phyloP scores from a whole-genome alignment of 2,329 filamentous ascomycete genomes.

The Penicillium sp. region DNA sequence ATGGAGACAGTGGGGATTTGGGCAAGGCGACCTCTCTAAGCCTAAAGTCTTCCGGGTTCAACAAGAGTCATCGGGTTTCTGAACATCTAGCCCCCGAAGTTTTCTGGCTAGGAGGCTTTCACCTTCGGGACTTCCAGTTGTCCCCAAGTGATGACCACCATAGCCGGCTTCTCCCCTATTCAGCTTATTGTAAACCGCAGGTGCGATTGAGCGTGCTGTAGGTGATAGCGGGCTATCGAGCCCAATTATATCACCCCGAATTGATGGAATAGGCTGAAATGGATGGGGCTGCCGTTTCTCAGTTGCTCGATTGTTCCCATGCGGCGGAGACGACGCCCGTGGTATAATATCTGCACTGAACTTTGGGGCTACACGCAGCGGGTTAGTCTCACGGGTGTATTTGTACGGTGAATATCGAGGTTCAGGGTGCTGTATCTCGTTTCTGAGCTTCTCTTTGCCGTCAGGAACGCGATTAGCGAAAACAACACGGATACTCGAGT shows the following conservation, averaged over 20 bases:
- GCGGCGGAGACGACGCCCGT: slow-evolving; percentile 47
- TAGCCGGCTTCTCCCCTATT: slow-evolving; percentile 69
- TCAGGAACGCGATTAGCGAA: slow-evolving; percentile 97
- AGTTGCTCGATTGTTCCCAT: background rate
- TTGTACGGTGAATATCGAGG: slow-evolving; percentile 87
- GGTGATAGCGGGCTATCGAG: slow-evolving; percentile 24
- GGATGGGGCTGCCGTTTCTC: slow-evolving; percentile 21
- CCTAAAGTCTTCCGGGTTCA: background rate
- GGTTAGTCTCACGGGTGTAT: slow-evolving; percentile 55
- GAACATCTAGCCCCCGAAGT: slow-evolving; percentile 65
- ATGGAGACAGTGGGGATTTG: background rate
- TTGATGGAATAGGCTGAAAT: slow-evolving; percentile 26
- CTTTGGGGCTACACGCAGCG: slow-evolving; percentile 52
- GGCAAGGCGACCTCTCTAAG: background rate
- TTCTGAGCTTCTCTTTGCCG: slow-evolving; percentile 87
- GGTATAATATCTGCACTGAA: slow-evolving; percentile 65
- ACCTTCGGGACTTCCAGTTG: slow-evolving; percentile 50
- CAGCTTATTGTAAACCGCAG: slow-evolving; percentile 67
- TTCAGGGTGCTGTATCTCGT: slow-evolving; percentile 87
- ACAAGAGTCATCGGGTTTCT: slow-evolving; percentile 29
- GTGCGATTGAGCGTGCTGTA: slow-evolving; percentile 38
- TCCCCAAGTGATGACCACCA: slow-evolving; percentile 59
- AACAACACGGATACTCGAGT: slow-evolving; percentile 90
- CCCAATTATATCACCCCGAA: slow-evolving; percentile 30
- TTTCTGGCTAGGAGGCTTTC: slow-evolving; percentile 74